A percentile compares a stretch with the other conserved stretches of the same genome.
phyloP scores from a whole-genome alignment of 345 rosid genomes.

The Salix brachista region DNA sequence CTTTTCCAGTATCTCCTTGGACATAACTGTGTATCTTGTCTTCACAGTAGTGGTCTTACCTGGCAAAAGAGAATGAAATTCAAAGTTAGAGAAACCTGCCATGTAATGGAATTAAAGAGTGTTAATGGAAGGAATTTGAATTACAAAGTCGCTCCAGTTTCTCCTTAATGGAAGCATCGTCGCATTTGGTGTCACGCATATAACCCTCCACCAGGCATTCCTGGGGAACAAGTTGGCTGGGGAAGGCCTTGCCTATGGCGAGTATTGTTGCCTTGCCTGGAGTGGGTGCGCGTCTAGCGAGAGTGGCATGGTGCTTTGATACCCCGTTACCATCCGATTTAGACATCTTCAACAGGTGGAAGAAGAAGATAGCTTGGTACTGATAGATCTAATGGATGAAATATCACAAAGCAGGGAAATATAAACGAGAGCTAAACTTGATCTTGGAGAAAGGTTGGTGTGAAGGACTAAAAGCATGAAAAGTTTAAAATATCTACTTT shows the following conservation, averaged over 20 bases:
- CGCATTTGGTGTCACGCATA: slow-evolving; percentile 76
- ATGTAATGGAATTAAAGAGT: not conserved
- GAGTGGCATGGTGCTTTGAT: slow-evolving; percentile 15
- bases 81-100: not conserved
- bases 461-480: slow-evolving; percentile 41
- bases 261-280: slow-evolving; percentile 82
- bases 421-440: slow-evolving; percentile 36
- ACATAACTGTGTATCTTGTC: slow-evolving; percentile 88
- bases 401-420: slow-evolving; percentile 16
- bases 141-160: slow-evolving; percentile 85
- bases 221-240: slow-evolving; percentile 70
- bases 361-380: slow-evolving; percentile 13
- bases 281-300: slow-evolving; percentile 43
- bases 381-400: slow-evolving; percentile 2
- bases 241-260: slow-evolving; percentile 93
- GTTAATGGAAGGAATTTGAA: slow-evolving; percentile 8
- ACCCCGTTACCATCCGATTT: slow-evolving; percentile 23
- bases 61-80: slow-evolving; percentile 26
- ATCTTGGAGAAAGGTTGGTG: slow-evolving; percentile 65
- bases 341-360: slow-evolving; percentile 38
- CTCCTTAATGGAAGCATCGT: slow-evolving; percentile 65
- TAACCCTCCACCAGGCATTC: slow-evolving; percentile 87
- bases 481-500: slow-evolving; percentile 29
- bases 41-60: slow-evolving; percentile 94
- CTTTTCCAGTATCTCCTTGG: slow-evolving; percentile 65